Evolutionary conservation across 768 basidiomycete genomes (phyloP).

Genomic region (Rhodocollybia butyracea): DNA sequence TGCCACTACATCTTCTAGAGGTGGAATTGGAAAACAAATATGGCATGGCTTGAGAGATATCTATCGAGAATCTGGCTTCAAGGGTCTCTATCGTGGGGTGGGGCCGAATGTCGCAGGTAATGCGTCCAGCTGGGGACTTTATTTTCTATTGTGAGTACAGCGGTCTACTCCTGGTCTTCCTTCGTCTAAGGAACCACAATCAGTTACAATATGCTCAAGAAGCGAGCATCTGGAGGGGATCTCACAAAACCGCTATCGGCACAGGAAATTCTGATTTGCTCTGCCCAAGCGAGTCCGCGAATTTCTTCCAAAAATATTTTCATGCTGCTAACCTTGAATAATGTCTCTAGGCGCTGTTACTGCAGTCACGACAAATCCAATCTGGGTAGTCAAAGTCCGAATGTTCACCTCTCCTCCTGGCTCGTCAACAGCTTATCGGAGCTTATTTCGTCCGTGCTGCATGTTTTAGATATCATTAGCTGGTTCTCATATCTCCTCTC

Average conservation of each 20-base stretch:
- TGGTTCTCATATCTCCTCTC: neutral
- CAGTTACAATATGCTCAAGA: slow-evolving; percentile 94
- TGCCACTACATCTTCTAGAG: slow-evolving; percentile 59
- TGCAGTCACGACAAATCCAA: slow-evolving; percentile 92
- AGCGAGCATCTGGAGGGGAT: slow-evolving; percentile 66
- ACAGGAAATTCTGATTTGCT: slow-evolving; percentile 79
- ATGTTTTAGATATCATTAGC: neutral
- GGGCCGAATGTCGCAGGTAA: slow-evolving; percentile 92
- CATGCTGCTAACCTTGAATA: slow-evolving; percentile 14
- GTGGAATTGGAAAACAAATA: slow-evolving; percentile 69
- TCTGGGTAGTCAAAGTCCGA: slow-evolving; percentile 97
- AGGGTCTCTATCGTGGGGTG: slow-evolving; percentile 87
- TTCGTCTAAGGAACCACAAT: neutral
- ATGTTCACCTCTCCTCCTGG: slow-evolving; percentile 83
- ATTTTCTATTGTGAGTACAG: slow-evolving; percentile 88
- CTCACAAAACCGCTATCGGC: slow-evolving; percentile 67
- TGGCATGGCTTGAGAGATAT: slow-evolving; percentile 75
- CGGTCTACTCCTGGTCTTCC: neutral
- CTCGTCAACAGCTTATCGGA: slow-evolving; percentile 72
- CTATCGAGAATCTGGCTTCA: slow-evolving; percentile 70
- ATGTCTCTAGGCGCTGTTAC: slow-evolving; percentile 85
- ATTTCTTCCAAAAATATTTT: slow-evolving; percentile 13
- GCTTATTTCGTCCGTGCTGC: slow-evolving; percentile 63
- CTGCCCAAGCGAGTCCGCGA: slow-evolving; percentile 93
- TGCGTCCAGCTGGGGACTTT: slow-evolving; percentile 94